Conservation (phyloP, 2,329 filamentous ascomycete species). For the Colletotrichum falcatum region DNA sequence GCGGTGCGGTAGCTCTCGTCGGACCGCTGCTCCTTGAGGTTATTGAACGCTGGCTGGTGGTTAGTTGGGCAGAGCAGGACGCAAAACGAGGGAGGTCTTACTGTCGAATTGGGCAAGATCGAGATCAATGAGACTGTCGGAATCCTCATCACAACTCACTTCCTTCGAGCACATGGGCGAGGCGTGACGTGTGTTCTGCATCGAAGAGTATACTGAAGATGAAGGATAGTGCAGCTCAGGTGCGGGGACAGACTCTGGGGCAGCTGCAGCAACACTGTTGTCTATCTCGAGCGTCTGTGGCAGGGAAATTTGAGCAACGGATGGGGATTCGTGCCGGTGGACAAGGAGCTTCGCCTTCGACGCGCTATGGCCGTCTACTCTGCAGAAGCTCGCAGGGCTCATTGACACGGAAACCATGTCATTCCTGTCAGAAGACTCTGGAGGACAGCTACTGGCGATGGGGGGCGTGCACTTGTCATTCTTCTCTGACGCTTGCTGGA, state of each 20-base stretch:
- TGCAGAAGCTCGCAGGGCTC: not conserved
- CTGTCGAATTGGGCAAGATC: constrained; percentile 52
- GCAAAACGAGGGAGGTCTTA: constrained; percentile 40
- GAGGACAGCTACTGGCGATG: not conserved
- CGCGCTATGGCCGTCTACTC: too few relatives aligned
- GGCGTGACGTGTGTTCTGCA: constrained; percentile 14
- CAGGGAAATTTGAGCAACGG: not conserved
- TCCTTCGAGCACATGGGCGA: constrained; percentile 15
- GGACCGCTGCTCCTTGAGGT: constrained; percentile 33
- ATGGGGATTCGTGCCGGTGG: not conserved
- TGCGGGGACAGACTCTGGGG: not conserved
- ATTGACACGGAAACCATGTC: not conserved
- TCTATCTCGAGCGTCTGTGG: not conserved
- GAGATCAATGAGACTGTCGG: constrained; percentile 47
- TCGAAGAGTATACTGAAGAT: constrained; percentile 38
- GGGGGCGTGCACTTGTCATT: not conserved
- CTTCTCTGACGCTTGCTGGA: not conserved
- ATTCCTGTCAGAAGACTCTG: not conserved
- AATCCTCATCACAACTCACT: constrained; percentile 3
- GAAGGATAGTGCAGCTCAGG: constrained; percentile 14
- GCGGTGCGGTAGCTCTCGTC: constrained; percentile 47
- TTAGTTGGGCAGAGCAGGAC: not conserved
- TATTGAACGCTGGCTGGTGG: not conserved
- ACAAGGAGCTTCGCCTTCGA: not conserved
- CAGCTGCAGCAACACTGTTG: not conserved